Evolutionary conservation across 164 flowering plant genomes (phyloP), one percentile per base, ranked within the genome.

Genomic region (Umbellularia californica): DNA sequence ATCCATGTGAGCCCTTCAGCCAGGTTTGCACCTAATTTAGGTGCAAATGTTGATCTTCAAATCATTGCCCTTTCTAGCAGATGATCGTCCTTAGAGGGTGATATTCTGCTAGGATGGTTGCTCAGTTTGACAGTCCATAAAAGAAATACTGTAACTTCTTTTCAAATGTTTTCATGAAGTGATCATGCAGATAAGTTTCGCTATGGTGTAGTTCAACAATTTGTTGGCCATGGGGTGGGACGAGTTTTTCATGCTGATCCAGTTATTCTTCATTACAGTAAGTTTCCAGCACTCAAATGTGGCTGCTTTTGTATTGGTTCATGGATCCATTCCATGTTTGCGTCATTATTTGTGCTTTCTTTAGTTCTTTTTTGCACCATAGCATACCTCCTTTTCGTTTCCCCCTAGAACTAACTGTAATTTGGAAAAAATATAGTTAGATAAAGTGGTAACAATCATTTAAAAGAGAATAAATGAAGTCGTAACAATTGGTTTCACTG

Each of bases 201-300:
- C 12, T 94, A 86, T 75, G 99, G 99, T 67, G 98, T 96, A 62
- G 99, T 96, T n/a, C 83, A 85, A 33, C 88, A 89, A 78, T 96
- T 94, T 85, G 95, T 92, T 71, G 99, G 99, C 74, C 99, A 96
- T 82, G 99, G 99, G 14, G 93, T 96, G 77, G 99, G 98, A 71
- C 84, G 87, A 41, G 93, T 87, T 75, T 96, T 96, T 77, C 99
- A 96, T 82, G 84, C 93, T 28, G 97, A 92, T 83, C 98, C 99
- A 47, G 90, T 94, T 78, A 77, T 96, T 81, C 84, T 87, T 50
- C 99, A 96, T 80, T 85, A 74, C 83, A 86, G 99, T 96, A 88
- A 85, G 79, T 58, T 69, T 68, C 15, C 65, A 22, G 27, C 22
- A 30, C 27, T 58, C 65, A 55, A 55, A 55, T 22, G 13, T 50